Base-by-base conservation (phyloP, 345 rosid species). In the Microthlaspi erraticum region DNA sequence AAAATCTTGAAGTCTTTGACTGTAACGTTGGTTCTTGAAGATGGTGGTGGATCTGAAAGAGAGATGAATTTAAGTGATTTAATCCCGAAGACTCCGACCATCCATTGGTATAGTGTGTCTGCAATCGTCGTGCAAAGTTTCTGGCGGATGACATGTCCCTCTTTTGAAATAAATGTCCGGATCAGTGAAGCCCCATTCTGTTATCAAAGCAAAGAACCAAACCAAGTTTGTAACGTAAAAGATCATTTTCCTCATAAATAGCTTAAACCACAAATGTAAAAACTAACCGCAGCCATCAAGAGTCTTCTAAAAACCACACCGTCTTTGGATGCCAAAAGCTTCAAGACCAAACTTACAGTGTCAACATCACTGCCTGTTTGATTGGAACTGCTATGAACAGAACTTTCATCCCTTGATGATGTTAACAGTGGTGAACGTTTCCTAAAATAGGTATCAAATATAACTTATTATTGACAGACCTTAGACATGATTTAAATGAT, bases 261-360 rank as follows among this genome's bases (percentile, higher is more conserved):
- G 58, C 23, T 46, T 31, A 26, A 73, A 56, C 32, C 19, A 57
- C 54, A 20, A 14, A 46, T 46, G 51, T 77, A 32, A 56, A 55
- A 56, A 87, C 94, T 85, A 64, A 90, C 98, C 52, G 92, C 98
- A 64, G 96, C 87, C 96, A 93, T 82, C 69, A 93, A 62, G 72
- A 93, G 93, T 72, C 87, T 87, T 73, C 98, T 83, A 42, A 93
- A 87, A 69, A 83, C 93, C 60, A 77, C 79, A 51, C 97, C 98
- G 23, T 90, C 83, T 78, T 83, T 87, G 43, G 97, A 87, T 60
- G 88, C 84, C 75, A 90, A 76, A 76, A 93, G 91, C 76, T 57
- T 84, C 78, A 88, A 44, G 45, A 93, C 81, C 70, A 87, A 50
- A 74, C 81, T 76, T 12, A 86, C 84, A 14, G 74, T 70, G 46